Percentiles rank a stretch among this genome's conserved stretches.
Conservation (phyloP, 75 land plant genomes). For the Pinus tabuliformis region DNA sequence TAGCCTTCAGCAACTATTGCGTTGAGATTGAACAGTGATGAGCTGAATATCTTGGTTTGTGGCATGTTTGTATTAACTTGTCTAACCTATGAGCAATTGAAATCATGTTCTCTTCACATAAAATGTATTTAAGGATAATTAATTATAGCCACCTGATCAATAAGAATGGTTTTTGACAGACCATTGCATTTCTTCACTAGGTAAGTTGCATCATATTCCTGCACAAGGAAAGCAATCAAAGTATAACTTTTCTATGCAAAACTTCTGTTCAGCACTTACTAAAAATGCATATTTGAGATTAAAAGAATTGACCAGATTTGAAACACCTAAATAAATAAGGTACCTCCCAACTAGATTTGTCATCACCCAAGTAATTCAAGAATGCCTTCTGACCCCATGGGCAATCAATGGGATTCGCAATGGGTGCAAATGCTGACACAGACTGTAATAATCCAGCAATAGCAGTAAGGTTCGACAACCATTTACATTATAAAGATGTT, state of each 20-base stretch:
- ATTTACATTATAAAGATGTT: constrained; percentile 1
- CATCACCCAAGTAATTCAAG: constrained; percentile 75
- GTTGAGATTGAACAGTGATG: no score
- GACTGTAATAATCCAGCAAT: constrained; percentile 51
- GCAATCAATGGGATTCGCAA: constrained; percentile 79
- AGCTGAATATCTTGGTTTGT: no score
- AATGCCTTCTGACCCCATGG: constrained; percentile 99
- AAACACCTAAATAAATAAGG: neutral
- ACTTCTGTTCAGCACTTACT: neutral
- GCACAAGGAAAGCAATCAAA: constrained; percentile 11
- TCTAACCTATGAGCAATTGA: neutral
- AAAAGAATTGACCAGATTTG: neutral
- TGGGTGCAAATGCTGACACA: constrained; percentile 97
- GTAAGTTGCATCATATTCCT: constrained; percentile 95
- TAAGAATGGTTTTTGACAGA: constrained; percentile 63
- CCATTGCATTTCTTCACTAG: constrained; percentile 60
- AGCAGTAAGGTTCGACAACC: neutral
- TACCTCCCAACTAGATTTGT: constrained; percentile 94
- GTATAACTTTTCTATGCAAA: neutral
- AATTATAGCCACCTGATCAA: constrained; percentile 84
- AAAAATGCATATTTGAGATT: neutral
- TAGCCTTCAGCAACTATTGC: no score
- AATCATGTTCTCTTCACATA: neutral
- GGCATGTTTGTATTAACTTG: neutral
- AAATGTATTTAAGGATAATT: neutral